phyloP scores from a whole-genome alignment of 352 stramenopile species.

The Phytophthora litchii region DNA sequence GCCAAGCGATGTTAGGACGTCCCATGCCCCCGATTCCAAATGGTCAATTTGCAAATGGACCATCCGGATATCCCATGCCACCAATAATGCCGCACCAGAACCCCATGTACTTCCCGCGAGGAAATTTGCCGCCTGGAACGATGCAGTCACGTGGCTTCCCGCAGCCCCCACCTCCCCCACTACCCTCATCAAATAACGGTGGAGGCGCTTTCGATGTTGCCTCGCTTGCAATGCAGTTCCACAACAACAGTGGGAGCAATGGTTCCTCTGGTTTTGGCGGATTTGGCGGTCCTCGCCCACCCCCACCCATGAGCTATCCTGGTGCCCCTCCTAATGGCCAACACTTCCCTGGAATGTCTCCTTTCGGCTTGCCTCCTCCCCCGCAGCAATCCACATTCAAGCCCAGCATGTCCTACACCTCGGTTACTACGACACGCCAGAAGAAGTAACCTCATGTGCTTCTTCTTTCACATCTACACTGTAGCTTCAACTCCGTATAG shows the following conservation, averaged over 20 bases:
- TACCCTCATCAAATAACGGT: slow-evolving; percentile 21
- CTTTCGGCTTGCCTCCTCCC: slow-evolving; percentile 38
- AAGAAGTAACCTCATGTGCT: slow-evolving; percentile 51
- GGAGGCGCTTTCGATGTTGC: slow-evolving; percentile 57
- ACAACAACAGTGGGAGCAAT: slow-evolving; percentile 38
- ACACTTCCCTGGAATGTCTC: slow-evolving; percentile 45
- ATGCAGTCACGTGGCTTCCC: slow-evolving; percentile 33
- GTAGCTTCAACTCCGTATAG: slow-evolving; percentile 30
- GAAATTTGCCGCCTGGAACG: slow-evolving; percentile 29
- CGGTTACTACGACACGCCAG: slow-evolving; percentile 62
- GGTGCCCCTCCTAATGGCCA: slow-evolving; percentile 19
- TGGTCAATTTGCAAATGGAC: slow-evolving; percentile 23
- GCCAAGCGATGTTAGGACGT: slow-evolving; percentile 23
- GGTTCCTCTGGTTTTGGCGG: slow-evolving; percentile 41
- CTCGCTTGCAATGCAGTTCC: slow-evolving; percentile 84
- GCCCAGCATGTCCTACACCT: slow-evolving; percentile 82
- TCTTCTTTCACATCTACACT: slow-evolving; percentile 20
- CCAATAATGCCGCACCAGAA: slow-evolving; percentile 37
- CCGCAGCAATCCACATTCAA: slow-evolving; percentile 65
- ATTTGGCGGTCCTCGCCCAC: slow-evolving; percentile 39
- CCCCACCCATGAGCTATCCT: slow-evolving; percentile 36
- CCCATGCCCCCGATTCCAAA: slow-evolving; percentile 36
- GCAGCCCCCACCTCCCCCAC: slow-evolving; percentile 37
- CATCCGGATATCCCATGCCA: slow-evolving; percentile 30
- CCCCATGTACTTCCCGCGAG: slow-evolving; percentile 35